A percentile compares a stretch with the other conserved stretches of the same genome.
Conservation (phyloP, 2,329 filamentous ascomycete genomes). For the Diaporthe citri region DNA sequence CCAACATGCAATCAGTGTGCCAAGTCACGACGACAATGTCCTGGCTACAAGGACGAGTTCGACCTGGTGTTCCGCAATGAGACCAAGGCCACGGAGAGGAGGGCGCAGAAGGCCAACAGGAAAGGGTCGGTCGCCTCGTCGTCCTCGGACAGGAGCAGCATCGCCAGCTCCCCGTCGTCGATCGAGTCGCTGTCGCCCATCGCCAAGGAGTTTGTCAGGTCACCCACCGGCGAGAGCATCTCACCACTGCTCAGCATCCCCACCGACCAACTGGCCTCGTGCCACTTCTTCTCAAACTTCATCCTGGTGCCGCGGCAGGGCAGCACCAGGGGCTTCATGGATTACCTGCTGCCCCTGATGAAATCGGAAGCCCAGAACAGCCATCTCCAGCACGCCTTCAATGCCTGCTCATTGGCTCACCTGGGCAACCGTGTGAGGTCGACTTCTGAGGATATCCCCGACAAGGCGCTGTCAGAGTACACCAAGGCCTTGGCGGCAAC, state of each 20-base stretch:
- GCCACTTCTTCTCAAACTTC: conserved; percentile 73
- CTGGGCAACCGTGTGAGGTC: conserved; percentile 64
- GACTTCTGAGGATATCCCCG: conserved; percentile 49
- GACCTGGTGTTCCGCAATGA: conserved; percentile 81
- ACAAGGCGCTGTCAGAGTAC: conserved; percentile 64
- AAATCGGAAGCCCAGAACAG: conserved; percentile 56
- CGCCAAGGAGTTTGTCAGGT: conserved; percentile 42
- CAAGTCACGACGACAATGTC: conserved; percentile 73
- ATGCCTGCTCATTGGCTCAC: conserved; percentile 70
- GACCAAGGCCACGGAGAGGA: conserved; percentile 75
- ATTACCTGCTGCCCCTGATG: conserved; percentile 70
- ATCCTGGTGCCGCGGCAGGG: conserved; percentile 66
- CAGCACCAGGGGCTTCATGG: conserved; percentile 67
- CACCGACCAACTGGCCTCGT: conserved; percentile 67
- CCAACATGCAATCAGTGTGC: conserved; percentile 75
- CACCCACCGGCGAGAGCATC: conserved; percentile 46
- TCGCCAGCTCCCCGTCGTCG: conserved; percentile 42
- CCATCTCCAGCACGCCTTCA: conserved; percentile 69
- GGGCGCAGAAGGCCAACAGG: conserved; percentile 68
- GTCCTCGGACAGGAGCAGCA: conserved; percentile 44
- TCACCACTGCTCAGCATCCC: conserved; percentile 58
- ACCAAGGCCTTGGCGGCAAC: conserved; percentile 66
- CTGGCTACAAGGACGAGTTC: conserved; percentile 78
- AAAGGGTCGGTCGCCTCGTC: conserved; percentile 55
- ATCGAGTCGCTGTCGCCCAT: conserved; percentile 40